A percentile compares a stretch with the other conserved stretches of the same genome.
Conservation (phyloP, 2,329 filamentous ascomycete species). For the Fusarium marasasianum region DNA sequence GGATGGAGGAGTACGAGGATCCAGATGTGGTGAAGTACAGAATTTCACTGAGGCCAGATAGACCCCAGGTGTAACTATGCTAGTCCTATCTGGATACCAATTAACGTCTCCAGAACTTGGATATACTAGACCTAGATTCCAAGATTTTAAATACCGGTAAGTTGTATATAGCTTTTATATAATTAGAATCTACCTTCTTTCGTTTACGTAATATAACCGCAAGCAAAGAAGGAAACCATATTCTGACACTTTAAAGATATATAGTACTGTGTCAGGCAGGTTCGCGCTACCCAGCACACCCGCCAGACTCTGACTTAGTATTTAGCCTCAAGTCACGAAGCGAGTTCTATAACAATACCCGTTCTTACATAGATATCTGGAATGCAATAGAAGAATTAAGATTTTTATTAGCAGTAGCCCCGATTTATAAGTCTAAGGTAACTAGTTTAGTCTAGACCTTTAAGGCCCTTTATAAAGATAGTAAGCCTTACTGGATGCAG, state of each 20-base stretch:
- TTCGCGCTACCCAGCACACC: no score
- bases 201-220: fast-evolving
- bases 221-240: no score
- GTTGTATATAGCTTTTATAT: no score
- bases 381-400: no score
- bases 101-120: not conserved
- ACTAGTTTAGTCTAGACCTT: fast-evolving
- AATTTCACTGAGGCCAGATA: not conserved
- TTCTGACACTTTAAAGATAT: no score
- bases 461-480: no score
- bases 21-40: not conserved
- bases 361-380: fast-evolving
- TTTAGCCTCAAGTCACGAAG: fast-evolving
- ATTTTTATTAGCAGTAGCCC: no score
- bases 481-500: fast-evolving
- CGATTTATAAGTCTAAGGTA: fast-evolving
- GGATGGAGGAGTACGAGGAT: not conserved
- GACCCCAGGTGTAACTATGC: fast-evolving
- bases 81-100: not conserved
- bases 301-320: no score
- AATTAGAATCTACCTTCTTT: no score
- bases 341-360: no score
- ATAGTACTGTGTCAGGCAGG: no score
- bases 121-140: not conserved
- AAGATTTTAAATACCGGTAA: not conserved